Conservation (phyloP, 148 eudicot species). For the Agrostemma githago region DNA sequence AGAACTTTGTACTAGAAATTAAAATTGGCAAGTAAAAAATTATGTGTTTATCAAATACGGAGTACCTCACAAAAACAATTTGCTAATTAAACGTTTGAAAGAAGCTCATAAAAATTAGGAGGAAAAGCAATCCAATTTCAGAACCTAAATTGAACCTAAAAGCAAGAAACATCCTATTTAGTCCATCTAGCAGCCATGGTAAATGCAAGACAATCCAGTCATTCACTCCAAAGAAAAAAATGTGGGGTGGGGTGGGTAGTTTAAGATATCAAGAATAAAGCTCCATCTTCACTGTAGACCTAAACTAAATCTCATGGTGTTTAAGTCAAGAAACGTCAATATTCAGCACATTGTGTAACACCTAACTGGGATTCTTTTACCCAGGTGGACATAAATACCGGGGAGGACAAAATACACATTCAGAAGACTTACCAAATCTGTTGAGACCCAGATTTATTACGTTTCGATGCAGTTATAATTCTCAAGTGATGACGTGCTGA, state of each 20-base stretch:
- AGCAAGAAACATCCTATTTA: background rate
- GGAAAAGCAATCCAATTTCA: background rate
- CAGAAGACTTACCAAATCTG: constrained; percentile 68
- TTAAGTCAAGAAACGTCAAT: background rate
- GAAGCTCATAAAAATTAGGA: background rate
- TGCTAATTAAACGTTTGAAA: background rate
- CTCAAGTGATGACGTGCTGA: constrained; percentile 90
- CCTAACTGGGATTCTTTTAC: background rate
- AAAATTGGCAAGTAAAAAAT: background rate
- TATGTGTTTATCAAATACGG: background rate
- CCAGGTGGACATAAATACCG: constrained; percentile 8
- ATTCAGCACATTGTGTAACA: background rate
- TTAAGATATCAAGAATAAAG: background rate
- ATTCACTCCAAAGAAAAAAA: background rate
- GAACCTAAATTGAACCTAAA: background rate
- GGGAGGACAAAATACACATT: background rate
- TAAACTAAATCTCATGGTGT: constrained; percentile 4
- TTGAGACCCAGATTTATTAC: constrained; percentile 65
- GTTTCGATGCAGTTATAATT: constrained; percentile 86
- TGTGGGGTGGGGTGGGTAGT: background rate
- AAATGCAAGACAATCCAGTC: background rate
- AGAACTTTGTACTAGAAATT: background rate
- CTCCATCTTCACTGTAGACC: background rate
- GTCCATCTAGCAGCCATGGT: background rate
- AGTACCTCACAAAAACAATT: background rate